Percentiles rank a stretch among this genome's conserved stretches.
phyloP scores from a whole-genome alignment of 495 filamentous ascomycete genomes.

The Entonaema liquescens region DNA sequence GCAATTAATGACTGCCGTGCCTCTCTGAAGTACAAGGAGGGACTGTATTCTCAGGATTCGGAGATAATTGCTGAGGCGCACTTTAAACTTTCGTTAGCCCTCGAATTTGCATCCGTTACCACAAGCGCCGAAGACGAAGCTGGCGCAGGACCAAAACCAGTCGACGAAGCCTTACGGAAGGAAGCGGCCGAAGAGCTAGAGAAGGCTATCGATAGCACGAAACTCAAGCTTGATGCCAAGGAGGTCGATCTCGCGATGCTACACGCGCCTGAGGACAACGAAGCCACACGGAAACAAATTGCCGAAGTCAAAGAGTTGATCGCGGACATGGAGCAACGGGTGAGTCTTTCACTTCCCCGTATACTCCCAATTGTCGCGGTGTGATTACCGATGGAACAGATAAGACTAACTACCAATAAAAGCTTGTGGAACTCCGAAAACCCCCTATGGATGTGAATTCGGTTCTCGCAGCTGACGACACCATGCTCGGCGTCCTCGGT shows the following conservation, averaged over 20 bases:
- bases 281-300: conserved; percentile 71
- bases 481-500: conserved; percentile 73
- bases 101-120: conserved; percentile 90
- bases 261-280: conserved; percentile 63
- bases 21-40: conserved; percentile 76
- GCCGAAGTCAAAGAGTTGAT: conserved; percentile 87
- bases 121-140: conserved; percentile 61
- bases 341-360: conserved; percentile 54
- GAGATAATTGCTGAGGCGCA: conserved; percentile 90
- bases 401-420: conserved; percentile 32
- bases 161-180: conserved; percentile 74
- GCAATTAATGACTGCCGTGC: conserved; percentile 82
- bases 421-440: conserved; percentile 80
- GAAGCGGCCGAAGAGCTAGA: conserved; percentile 83
- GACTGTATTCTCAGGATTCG: conserved; percentile 79
- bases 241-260: conserved; percentile 67
- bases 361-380: conserved; percentile 37
- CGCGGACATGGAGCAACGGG: conserved; percentile 84
- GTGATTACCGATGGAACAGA: conserved; percentile 8
- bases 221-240: conserved; percentile 76
- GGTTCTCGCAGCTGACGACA: conserved; percentile 57
- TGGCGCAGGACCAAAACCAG: conserved; percentile 47
- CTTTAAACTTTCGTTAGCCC: conserved; percentile 92
- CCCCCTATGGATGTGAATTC: conserved; percentile 71
- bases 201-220: conserved; percentile 81